phyloP scores from a whole-genome alignment of 2,329 filamentous ascomycete genomes.

The Alternaria triticimaculans region DNA sequence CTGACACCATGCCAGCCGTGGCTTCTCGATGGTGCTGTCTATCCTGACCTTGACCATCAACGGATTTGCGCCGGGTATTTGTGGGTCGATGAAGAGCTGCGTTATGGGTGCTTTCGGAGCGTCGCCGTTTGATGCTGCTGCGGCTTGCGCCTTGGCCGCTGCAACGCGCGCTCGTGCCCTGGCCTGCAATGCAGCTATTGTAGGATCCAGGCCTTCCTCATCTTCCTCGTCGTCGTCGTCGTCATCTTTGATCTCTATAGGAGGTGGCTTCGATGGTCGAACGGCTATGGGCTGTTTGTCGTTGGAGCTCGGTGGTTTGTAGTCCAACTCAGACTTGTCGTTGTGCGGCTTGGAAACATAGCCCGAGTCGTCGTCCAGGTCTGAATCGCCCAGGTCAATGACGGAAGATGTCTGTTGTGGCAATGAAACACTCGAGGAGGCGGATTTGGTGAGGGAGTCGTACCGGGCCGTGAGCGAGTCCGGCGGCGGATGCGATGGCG shows the following conservation, averaged over 20 bases:
- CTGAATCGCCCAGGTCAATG: conserved; percentile 37
- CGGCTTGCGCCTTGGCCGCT: conserved; percentile 16
- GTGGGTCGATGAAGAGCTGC: conserved; percentile 72
- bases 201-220: conserved; percentile 39
- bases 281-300: conserved; percentile 9
- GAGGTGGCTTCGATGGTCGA: conserved; percentile 10
- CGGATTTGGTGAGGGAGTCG: conserved; percentile 32
- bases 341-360: conserved; percentile 16
- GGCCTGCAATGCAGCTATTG: conserved; percentile 36
- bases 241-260: conserved; percentile 6
- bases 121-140: conserved; percentile 9
- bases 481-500: conserved; percentile 13
- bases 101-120: conserved; percentile 50
- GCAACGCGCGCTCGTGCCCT: conserved; percentile 34
- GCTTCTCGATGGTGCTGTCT: conserved; percentile 70
- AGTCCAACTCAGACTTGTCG: background rate
- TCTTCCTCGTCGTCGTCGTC: conserved; percentile 32
- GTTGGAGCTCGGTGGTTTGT: background rate
- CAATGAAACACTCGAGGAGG: conserved; percentile 11
- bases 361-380: conserved; percentile 20
- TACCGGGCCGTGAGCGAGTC: conserved; percentile 40
- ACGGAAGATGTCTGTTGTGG: conserved; percentile 21
- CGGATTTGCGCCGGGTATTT: conserved; percentile 65
- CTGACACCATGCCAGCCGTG: conserved; percentile 73
- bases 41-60: conserved; percentile 71